Percentiles rank a stretch among this genome's conserved stretches.
These are phyloP conservation scores for Leccinum variicolor DNA, from an alignment of 768 basidiomycete species.

Conservation along the genomic window DNA sequence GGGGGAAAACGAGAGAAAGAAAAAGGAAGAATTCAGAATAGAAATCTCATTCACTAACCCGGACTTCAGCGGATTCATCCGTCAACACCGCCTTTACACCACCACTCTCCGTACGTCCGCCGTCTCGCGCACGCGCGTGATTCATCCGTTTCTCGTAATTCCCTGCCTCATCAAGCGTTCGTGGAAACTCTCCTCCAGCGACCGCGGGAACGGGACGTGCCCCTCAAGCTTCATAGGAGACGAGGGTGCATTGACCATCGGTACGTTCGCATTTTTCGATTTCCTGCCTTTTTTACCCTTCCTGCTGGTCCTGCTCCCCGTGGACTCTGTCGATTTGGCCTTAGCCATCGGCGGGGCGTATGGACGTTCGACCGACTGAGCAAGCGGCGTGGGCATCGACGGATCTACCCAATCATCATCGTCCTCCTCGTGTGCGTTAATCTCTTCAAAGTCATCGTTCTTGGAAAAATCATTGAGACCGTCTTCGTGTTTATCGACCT, in stretches of 20 bases:
- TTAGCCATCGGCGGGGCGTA: slow-evolving; percentile 28
- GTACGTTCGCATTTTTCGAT: slow-evolving; percentile 33
- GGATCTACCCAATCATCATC: slow-evolving; percentile 71
- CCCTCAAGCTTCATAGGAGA: slow-evolving; percentile 29
- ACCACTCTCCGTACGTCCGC: slow-evolving; percentile 81
- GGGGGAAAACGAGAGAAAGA: too few species aligned
- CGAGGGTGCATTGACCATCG: slow-evolving; percentile 37
- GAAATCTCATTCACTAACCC: slow-evolving; percentile 10
- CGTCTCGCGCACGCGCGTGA: slow-evolving; percentile 69
- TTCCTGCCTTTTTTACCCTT: slow-evolving; percentile 37
- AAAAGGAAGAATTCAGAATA: slow-evolving; percentile 7
- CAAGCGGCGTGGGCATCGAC: slow-evolving; percentile 41
- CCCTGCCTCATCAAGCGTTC: slow-evolving; percentile 22
- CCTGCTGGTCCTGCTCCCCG: slow-evolving; percentile 22
- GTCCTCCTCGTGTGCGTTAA: slow-evolving; percentile 31
- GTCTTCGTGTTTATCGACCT: slow-evolving; percentile 21
- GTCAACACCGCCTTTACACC: slow-evolving; percentile 75
- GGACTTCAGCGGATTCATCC: slow-evolving; percentile 29
- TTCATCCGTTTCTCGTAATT: slow-evolving; percentile 58
- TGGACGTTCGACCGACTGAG: slow-evolving; percentile 21
- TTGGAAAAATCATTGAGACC: slow-evolving; percentile 24
- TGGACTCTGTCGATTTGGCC: slow-evolving; percentile 26
- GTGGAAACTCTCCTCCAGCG: slow-evolving; percentile 38
- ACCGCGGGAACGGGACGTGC: slow-evolving; percentile 66
- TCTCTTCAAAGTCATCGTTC: slow-evolving; percentile 29